Base-by-base conservation (phyloP, 345 rosid genomes). In the Mallotus nudiflorus region DNA sequence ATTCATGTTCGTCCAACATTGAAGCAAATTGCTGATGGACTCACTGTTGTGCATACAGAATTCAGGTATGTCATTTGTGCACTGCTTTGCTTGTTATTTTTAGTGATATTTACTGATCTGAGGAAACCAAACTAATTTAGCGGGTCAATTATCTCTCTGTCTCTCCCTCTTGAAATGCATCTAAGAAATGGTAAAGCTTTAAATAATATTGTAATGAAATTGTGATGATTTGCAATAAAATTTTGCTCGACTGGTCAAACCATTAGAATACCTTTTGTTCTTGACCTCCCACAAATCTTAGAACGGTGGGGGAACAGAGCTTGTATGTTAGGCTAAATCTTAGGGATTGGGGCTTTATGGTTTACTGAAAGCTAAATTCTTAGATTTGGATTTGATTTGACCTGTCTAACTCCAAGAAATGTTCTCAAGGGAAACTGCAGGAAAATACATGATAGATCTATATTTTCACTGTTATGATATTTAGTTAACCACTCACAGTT, bases 1-100 rank as follows among this genome's bases (percentile, higher is more conserved):
- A 91, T 94, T 76, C 96, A 86, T 74, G 82, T 90, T 69, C 76
- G 69, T 70, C 98, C 91, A 16, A 77, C 76, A 60, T 49, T 86
- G 27, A 90, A 88, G 83, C 91, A 80, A 75, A 72, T 65, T 72
- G 69, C 91, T 72, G 84, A 82, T 25, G 90, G 85, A 44, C 78
- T 68, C 51, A 72, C 82, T 20, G 59, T 85, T 49, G 78, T 86
- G 64, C 89, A 71, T 78, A 68, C 81, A 6, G 98, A 91, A 74
- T 94, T 90, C 85, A 91, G 96, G 98, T 91, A 78, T 64, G 56
- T 24, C 68, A 22, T 48, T 37, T 57, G 57, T 69, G 29, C 51
- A 4, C 29, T 51, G 46, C 40, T 69, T 62, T 22, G 48, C 19
- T 3, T 40, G 16, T 33, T 33, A 33, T 33, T 33, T 33, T 33